Evolutionary conservation across 2,329 filamentous ascomycete species (phyloP).

Genomic region (Colletotrichum gloeosporioides): DNA sequence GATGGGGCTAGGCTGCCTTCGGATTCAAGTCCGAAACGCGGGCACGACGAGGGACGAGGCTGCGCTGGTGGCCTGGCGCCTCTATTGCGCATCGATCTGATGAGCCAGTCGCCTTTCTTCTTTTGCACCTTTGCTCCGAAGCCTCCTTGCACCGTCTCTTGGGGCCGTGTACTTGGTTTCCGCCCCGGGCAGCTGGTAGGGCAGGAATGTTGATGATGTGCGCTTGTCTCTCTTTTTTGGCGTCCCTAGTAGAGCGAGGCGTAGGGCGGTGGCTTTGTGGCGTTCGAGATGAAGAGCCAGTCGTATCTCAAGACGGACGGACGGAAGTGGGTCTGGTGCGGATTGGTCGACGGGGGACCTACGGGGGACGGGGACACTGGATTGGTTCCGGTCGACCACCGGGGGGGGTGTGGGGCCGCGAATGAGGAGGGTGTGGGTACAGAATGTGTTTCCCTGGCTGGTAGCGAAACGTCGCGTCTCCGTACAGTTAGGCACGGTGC

Average conservation of each 20-base stretch:
- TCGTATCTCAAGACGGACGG: neutral
- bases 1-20: neutral
- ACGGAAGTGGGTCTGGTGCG: neutral
- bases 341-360: neutral
- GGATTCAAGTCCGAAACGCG: neutral
- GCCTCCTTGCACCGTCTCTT: neutral
- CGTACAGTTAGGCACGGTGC: slow-evolving; percentile 4
- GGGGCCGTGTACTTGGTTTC: neutral
- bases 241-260: neutral
- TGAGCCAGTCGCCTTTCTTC: neutral
- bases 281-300: neutral
- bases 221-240: neutral
- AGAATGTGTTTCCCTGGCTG: slow-evolving; percentile 4
- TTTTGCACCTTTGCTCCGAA: neutral
- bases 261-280: neutral
- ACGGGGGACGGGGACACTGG: neutral
- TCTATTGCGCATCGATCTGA: neutral
- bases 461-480: slow-evolving; percentile 10
- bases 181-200: neutral
- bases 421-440: neutral
- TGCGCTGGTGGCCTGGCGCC: slow-evolving; percentile 3
- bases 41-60: neutral
- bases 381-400: neutral
- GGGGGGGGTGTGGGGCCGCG: neutral
- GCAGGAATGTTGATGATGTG: neutral